These are phyloP conservation scores for Rhodamnia rubescens DNA, from an alignment of 345 rosid genomes.

Conservation along the genomic window DNA sequence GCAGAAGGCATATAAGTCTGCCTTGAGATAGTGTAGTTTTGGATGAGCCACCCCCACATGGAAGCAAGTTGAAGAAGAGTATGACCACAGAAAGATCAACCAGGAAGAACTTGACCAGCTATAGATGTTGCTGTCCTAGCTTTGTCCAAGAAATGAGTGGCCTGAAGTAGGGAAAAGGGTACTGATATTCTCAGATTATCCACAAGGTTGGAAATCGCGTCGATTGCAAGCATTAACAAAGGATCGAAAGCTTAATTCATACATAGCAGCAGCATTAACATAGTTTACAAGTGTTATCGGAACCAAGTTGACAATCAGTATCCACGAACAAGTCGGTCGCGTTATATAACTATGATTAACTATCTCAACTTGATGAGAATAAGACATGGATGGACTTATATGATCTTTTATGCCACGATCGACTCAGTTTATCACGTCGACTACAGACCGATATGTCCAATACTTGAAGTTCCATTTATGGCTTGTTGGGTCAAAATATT, in stretches of 20 bases:
- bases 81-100: not conserved
- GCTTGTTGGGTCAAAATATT: too few species aligned
- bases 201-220: not conserved
- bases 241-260: not conserved
- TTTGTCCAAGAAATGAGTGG: not conserved
- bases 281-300: not conserved
- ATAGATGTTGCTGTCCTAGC: not conserved
- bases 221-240: not conserved
- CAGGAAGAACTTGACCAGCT: not conserved
- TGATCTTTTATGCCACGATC: too few species aligned
- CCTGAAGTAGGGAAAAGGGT: not conserved
- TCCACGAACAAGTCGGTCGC: too few species aligned
- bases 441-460: too few species aligned
- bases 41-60: not conserved
- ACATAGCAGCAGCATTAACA: not conserved
- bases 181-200: not conserved
- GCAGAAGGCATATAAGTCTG: not conserved
- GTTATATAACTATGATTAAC: too few species aligned
- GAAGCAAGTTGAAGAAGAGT: not conserved
- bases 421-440: too few species aligned
- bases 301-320: not conserved
- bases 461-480: too few species aligned
- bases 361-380: too few species aligned
- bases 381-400: too few species aligned
- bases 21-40: not conserved